Percentiles rank a stretch among this genome's conserved stretches.
Evolutionary conservation across 306 rosid species (phyloP).

Genomic region (Leucaena leucocephala): DNA sequence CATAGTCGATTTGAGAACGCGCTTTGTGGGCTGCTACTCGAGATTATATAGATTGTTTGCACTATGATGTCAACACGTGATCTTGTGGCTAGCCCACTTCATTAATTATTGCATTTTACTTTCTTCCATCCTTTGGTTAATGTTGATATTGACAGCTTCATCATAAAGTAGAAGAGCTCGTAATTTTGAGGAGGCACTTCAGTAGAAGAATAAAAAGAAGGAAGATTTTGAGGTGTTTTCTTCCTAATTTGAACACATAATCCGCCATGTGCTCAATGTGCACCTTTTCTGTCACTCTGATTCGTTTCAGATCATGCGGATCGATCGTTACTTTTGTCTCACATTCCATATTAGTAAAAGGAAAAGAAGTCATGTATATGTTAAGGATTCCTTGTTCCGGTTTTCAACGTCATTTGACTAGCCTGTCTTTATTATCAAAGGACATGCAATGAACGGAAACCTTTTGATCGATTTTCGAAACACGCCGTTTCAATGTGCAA

Average conservation of each 20-base stretch:
- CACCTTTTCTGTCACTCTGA: not conserved
- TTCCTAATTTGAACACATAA: conserved; percentile 8
- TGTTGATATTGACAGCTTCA: conserved; percentile 16
- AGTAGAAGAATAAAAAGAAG: not conserved
- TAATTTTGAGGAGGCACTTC: not conserved
- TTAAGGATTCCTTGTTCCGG: not conserved
- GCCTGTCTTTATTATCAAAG: not conserved
- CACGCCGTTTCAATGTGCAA: no score
- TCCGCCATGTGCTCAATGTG: conserved; percentile 36
- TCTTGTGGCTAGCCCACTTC: not conserved
- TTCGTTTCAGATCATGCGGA: not conserved
- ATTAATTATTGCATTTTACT: conserved; percentile 39
- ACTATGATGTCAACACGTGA: conserved; percentile 37
- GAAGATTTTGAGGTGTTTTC: not conserved
- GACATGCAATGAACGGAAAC: not conserved
- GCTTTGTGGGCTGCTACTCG: conserved; percentile 3
- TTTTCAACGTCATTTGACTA: not conserved
- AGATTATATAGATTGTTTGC: conserved; percentile 7
- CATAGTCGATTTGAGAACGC: not conserved
- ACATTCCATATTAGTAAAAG: not conserved
- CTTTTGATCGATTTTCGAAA: not conserved
- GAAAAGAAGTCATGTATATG: not conserved
- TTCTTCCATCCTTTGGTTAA: not conserved
- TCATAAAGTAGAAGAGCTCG: not conserved
- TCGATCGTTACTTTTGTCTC: not conserved